phyloP scores from a whole-genome alignment of 768 basidiomycete species.

The Hypholoma sublateritium region DNA sequence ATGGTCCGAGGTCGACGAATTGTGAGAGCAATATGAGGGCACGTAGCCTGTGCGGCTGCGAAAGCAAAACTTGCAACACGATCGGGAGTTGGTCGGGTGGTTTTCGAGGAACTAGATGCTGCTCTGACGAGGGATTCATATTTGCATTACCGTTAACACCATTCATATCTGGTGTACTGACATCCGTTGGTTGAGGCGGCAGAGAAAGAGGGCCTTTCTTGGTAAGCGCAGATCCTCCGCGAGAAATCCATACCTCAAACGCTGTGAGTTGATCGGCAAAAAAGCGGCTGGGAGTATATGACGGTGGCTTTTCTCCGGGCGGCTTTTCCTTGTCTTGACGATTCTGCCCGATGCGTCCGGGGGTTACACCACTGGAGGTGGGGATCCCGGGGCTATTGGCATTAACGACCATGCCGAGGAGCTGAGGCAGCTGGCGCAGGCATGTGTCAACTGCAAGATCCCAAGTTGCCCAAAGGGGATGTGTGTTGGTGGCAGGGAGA shows the following conservation, averaged over 20 bases:
- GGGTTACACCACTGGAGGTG: slow-evolving; percentile 28
- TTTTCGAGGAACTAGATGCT: slow-evolving; percentile 77
- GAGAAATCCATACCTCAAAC: slow-evolving; percentile 97
- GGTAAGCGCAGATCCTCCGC: slow-evolving; percentile 84
- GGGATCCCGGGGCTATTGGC: slow-evolving; percentile 2
- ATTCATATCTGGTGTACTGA: not conserved
- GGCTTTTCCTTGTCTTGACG: not conserved
- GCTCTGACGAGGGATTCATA: slow-evolving; percentile 19
- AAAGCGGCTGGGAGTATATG: slow-evolving; percentile 86
- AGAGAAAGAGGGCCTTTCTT: slow-evolving; percentile 74
- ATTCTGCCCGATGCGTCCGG: slow-evolving; percentile 40
- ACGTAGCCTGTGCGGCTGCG: slow-evolving; percentile 92
- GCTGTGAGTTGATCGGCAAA: slow-evolving; percentile 96
- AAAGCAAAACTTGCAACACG: slow-evolving; percentile 94
- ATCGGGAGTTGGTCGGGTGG: slow-evolving; percentile 98
- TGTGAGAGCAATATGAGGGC: slow-evolving; percentile 95
- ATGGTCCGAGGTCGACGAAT: slow-evolving; percentile 97
- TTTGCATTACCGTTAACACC: slow-evolving; percentile 5
- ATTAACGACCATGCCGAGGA: slow-evolving; percentile 46
- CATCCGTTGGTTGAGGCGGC: slow-evolving; percentile 34
- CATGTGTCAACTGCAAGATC: slow-evolving; percentile 95
- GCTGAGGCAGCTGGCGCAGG: slow-evolving; percentile 86
- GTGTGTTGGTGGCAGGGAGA: slow-evolving; percentile 94
- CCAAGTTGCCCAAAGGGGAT: slow-evolving; percentile 96
- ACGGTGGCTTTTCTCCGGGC: slow-evolving; percentile 48